Conservation (phyloP, 2,329 filamentous ascomycete species). For the Bipolaris zeicola region DNA sequence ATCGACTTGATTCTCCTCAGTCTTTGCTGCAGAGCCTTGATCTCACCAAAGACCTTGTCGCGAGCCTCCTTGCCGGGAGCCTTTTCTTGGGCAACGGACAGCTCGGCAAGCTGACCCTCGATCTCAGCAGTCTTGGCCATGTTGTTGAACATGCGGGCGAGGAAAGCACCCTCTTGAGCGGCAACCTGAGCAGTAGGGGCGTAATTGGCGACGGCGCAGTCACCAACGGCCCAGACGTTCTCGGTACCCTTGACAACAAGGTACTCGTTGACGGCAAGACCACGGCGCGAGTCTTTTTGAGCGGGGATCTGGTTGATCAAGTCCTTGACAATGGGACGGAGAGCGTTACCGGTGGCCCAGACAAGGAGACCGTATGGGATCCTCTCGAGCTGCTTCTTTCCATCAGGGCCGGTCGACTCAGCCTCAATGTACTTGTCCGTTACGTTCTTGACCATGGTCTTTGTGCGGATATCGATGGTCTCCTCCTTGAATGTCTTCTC, state of each 20-base stretch:
- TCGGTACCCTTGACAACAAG: constrained; percentile 96
- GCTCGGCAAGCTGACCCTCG: constrained; percentile 73
- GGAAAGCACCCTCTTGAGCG: constrained; percentile 91
- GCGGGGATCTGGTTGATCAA: constrained; percentile 91
- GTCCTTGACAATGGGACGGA: constrained; percentile 87
- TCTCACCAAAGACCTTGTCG: constrained; percentile 69
- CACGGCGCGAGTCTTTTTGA: constrained; percentile 92
- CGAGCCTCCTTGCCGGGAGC: constrained; percentile 69
- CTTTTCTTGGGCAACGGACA: constrained; percentile 66
- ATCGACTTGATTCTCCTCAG: constrained; percentile 89
- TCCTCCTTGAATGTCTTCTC: constrained; percentile 99
- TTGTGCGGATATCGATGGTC: constrained; percentile 95
- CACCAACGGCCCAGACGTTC: constrained; percentile 97
- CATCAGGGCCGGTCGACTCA: constrained; percentile 79
- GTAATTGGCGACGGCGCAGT: constrained; percentile 97
- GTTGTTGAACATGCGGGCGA: constrained; percentile 96
- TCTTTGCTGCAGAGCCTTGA: constrained; percentile 84
- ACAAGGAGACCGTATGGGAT: constrained; percentile 96
- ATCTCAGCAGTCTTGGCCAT: constrained; percentile 93
- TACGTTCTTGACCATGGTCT: constrained; percentile 98
- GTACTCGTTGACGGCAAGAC: constrained; percentile 97
- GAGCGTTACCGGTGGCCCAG: constrained; percentile 96
- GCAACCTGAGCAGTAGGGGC: constrained; percentile 97
- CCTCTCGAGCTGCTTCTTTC: constrained; percentile 77
- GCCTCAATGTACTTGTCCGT: constrained; percentile 93